These are phyloP conservation scores for Tylopilus balloui DNA, from an alignment of 768 basidiomycete species.

Conservation along the genomic window DNA sequence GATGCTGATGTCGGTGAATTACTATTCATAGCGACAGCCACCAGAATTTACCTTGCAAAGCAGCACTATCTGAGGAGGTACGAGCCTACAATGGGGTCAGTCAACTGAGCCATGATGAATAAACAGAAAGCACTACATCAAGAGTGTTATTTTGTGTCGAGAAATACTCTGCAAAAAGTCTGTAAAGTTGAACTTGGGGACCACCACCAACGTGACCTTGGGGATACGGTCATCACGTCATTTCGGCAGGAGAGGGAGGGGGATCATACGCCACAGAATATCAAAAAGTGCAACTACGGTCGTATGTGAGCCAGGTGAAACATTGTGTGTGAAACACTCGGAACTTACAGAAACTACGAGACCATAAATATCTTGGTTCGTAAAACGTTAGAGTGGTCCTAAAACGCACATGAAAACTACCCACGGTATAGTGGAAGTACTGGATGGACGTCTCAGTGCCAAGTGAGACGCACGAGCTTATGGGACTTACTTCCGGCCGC, in stretches of 20 bases:
- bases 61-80: constrained; percentile 62
- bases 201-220: constrained; percentile 53
- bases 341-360: constrained; percentile 49
- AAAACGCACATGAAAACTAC: constrained; percentile 21
- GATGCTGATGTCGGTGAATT: constrained; percentile 38
- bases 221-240: constrained; percentile 5
- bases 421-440: constrained; percentile 60
- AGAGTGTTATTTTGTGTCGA: constrained; percentile 51
- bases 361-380: constrained; percentile 52
- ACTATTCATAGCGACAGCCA: background rate
- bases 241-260: background rate
- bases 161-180: constrained; percentile 60
- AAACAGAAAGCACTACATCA: constrained; percentile 38
- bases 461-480: background rate
- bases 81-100: constrained; percentile 38
- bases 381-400: constrained; percentile 10
- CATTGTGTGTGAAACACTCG: background rate
- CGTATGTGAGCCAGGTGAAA: constrained; percentile 5
- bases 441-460: constrained; percentile 22
- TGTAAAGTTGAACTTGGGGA: constrained; percentile 59
- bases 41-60: constrained; percentile 55
- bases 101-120: background rate
- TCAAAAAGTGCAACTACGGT: constrained; percentile 45
- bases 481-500: constrained; percentile 48
- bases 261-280: constrained; percentile 49